These are phyloP conservation scores for Yarrowia yakushimensis DNA, from an alignment of 805 yeast genomes.

Conservation along the genomic window DNA sequence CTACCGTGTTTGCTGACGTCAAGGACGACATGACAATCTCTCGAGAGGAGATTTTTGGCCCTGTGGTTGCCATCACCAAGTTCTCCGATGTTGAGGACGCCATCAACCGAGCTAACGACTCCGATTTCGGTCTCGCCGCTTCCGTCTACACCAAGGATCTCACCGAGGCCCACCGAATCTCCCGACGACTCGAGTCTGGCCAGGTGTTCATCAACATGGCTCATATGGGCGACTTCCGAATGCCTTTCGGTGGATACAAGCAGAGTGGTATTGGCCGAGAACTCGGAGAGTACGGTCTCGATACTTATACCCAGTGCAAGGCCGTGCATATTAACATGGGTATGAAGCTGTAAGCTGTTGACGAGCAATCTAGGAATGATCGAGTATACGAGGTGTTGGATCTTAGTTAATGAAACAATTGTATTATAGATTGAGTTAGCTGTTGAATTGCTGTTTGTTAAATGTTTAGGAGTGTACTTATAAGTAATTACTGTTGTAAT, in stretches of 20 bases:
- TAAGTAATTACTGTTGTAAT: too few species aligned
- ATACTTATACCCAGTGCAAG: slow-evolving; percentile 69
- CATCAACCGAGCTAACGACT: slow-evolving; percentile 62
- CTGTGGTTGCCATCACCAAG: slow-evolving; percentile 70
- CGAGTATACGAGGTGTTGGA: too few species aligned
- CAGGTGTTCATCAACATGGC: slow-evolving; percentile 71
- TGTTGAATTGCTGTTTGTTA: too few species aligned
- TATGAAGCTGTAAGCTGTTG: not conserved
- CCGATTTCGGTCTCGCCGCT: slow-evolving; percentile 81
- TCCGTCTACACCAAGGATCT: slow-evolving; percentile 72
- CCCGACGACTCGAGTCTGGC: slow-evolving; percentile 61
- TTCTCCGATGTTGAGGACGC: slow-evolving; percentile 68
- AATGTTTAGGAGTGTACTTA: too few species aligned
- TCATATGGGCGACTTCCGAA: slow-evolving; percentile 60
- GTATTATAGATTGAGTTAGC: too few species aligned
- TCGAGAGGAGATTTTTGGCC: slow-evolving; percentile 85
- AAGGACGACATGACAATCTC: slow-evolving; percentile 62
- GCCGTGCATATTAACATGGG: slow-evolving; percentile 71
- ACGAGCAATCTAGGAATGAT: too few species aligned
- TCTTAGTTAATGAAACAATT: too few species aligned
- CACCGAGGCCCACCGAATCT: slow-evolving; percentile 59
- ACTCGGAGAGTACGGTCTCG: slow-evolving; percentile 69
- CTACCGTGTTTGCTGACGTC: slow-evolving; percentile 75
- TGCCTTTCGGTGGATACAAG: slow-evolving; percentile 82
- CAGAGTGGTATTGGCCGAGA: slow-evolving; percentile 80